A percentile compares a stretch with the other conserved stretches of the same genome.
phyloP scores from a whole-genome alignment of 805 yeast species.

The Blastobotrys americana region DNA sequence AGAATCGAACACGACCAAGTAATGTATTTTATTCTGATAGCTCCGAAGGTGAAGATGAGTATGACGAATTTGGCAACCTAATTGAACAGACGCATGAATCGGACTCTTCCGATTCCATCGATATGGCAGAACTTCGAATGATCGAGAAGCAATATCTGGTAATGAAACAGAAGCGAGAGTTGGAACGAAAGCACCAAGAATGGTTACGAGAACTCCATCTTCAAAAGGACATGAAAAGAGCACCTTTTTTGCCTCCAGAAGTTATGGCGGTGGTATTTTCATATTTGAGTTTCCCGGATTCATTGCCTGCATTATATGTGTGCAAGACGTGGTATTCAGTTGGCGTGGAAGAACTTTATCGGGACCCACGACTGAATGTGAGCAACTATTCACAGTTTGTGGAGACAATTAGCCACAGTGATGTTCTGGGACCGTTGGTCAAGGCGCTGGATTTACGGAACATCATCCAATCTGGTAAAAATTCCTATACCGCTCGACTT shows the following conservation, averaged over 20 bases:
- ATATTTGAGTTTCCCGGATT: slow-evolving; percentile 21
- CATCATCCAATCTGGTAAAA: slow-evolving; percentile 85
- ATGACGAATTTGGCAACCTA: slow-evolving; percentile 24
- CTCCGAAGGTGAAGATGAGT: slow-evolving; percentile 21
- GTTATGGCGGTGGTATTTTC: slow-evolving; percentile 37
- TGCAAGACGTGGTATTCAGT: slow-evolving; percentile 53
- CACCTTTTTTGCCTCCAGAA: slow-evolving; percentile 41
- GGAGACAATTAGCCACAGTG: slow-evolving; percentile 47
- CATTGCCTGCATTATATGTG: slow-evolving; percentile 39
- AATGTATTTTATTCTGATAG: background rate
- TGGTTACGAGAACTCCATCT: slow-evolving; percentile 4
- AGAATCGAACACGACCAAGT: background rate
- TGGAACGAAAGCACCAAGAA: slow-evolving; percentile 1
- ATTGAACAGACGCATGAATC: slow-evolving; percentile 15
- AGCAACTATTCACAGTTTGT: slow-evolving; percentile 68
- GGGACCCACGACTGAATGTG: slow-evolving; percentile 54
- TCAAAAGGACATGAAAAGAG: slow-evolving; percentile 11
- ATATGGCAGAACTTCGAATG: slow-evolving; percentile 14
- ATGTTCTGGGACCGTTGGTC: slow-evolving; percentile 54
- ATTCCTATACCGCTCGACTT: slow-evolving; percentile 78
- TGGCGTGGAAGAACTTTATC: slow-evolving; percentile 60
- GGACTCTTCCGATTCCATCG: slow-evolving; percentile 9
- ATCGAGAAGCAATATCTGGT: slow-evolving; percentile 12
- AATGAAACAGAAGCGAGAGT: slow-evolving; percentile 7
- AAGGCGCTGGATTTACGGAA: slow-evolving; percentile 62